These are phyloP conservation scores for Boletus holoroseus DNA, from an alignment of 1,284 basidiomycete species.

Conservation along the genomic window DNA sequence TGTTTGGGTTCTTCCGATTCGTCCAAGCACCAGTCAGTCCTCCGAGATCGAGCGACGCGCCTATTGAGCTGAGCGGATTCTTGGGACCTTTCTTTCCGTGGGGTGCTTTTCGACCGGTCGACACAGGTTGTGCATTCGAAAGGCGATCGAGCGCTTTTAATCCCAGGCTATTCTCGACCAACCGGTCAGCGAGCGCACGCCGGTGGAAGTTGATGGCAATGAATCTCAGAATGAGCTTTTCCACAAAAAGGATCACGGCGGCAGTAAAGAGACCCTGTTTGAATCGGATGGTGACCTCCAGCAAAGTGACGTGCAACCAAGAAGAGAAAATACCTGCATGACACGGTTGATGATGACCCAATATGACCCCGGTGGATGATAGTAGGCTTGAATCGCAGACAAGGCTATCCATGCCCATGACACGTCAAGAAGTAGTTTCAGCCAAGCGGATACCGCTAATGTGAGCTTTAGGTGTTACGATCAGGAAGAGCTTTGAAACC, in stretches of 20 bases:
- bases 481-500: background rate
- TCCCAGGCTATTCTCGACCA: constrained; percentile 63
- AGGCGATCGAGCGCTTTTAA: constrained; percentile 64
- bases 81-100: constrained; percentile 38
- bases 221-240: constrained; percentile 68
- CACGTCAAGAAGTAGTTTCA: constrained; percentile 61
- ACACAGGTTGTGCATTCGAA: constrained; percentile 53
- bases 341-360: constrained; percentile 65
- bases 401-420: constrained; percentile 68
- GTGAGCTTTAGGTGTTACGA: constrained; percentile 42
- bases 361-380: constrained; percentile 58
- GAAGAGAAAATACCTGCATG: constrained; percentile 49
- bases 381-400: constrained; percentile 51
- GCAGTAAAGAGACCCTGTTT: constrained; percentile 59
- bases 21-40: constrained; percentile 23
- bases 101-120: constrained; percentile 27
- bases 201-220: constrained; percentile 76
- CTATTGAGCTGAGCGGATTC: constrained; percentile 27
- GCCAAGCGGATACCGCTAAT: constrained; percentile 65
- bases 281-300: background rate
- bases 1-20: constrained; percentile 26
- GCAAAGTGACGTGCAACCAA: background rate
- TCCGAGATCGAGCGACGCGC: constrained; percentile 31
- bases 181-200: constrained; percentile 65
- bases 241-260: constrained; percentile 56